A percentile compares a stretch with the other conserved stretches of the same genome.
phyloP scores from a whole-genome alignment of 2,329 filamentous ascomycete species.

The Pseudogymnoascus sp. region DNA sequence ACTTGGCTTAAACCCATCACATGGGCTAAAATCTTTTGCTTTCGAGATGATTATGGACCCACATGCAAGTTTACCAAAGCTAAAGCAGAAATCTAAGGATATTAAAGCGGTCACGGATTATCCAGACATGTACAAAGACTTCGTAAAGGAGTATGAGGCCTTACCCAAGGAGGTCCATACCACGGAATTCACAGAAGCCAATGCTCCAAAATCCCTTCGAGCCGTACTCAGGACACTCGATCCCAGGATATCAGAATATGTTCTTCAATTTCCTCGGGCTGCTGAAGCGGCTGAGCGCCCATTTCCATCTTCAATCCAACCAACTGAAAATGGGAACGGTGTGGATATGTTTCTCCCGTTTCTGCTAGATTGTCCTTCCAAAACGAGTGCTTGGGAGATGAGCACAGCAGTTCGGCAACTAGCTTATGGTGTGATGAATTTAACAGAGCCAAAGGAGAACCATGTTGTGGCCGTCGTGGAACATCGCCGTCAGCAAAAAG shows the following conservation, averaged over 20 bases:
- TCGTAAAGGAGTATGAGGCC: slow-evolving; percentile 23
- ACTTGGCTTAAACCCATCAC: slow-evolving; percentile 33
- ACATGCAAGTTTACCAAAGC: slow-evolving; percentile 21
- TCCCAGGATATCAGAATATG: slow-evolving; percentile 43
- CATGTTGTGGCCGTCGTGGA: slow-evolving; percentile 21
- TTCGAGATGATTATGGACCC: slow-evolving; percentile 26
- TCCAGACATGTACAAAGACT: slow-evolving; percentile 18
- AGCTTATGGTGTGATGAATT: slow-evolving; percentile 47
- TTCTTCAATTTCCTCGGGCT: slow-evolving; percentile 34
- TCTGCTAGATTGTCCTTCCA: slow-evolving; percentile 49
- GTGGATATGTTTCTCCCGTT: slow-evolving; percentile 57
- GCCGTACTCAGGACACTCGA: slow-evolving; percentile 31
- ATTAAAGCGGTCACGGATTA: slow-evolving; percentile 16
- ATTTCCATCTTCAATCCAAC: slow-evolving; percentile 17
- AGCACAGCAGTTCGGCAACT: slow-evolving; percentile 44
- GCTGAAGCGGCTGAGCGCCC: slow-evolving; percentile 23
- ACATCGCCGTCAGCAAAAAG: slow-evolving; percentile 23
- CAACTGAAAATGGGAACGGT: slow-evolving; percentile 15
- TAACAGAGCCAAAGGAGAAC: slow-evolving; percentile 24
- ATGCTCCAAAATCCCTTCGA: slow-evolving; percentile 9
- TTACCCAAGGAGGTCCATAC: neutral
- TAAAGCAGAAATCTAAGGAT: slow-evolving; percentile 19
- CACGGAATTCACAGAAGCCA: neutral
- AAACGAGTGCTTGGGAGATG: slow-evolving; percentile 50
- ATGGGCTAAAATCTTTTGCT: slow-evolving; percentile 33